Evolutionary conservation across 257 asterid species (phyloP).

Genomic region (Fraxinus excelsior): DNA sequence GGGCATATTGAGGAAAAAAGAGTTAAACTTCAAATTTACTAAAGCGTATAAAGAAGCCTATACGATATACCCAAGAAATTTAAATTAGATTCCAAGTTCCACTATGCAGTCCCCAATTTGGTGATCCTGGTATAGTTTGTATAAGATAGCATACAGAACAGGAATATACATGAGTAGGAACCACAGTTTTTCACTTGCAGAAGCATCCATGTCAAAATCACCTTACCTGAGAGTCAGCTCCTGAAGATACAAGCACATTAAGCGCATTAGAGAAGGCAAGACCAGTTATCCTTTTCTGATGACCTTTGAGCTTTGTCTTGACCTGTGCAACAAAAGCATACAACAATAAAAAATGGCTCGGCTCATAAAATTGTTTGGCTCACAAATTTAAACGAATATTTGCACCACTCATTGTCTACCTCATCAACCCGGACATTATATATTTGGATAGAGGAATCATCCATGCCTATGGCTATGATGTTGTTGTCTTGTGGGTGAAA

Average conservation of each 20-base stretch:
- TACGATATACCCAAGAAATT: neutral
- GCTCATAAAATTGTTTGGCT: neutral
- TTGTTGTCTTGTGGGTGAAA: neutral
- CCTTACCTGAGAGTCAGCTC: neutral
- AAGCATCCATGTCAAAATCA: neutral
- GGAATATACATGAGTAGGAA: neutral
- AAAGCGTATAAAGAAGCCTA: neutral
- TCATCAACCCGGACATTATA: neutral
- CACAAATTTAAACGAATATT: no score
- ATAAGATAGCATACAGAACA: neutral
- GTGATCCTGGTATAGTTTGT: neutral
- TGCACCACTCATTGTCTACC: neutral
- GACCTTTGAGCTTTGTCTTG: neutral
- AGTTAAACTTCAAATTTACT: neutral
- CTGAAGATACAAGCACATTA: conserved; percentile 1
- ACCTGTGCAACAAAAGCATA: neutral
- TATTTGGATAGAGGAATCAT: neutral
- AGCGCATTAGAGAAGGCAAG: neutral
- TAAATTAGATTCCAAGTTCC: neutral
- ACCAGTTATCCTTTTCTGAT: neutral
- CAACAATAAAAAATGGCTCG: neutral
- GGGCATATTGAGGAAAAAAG: neutral
- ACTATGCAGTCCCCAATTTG: neutral
- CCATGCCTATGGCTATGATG: conserved; percentile 2
- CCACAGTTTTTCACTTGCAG: neutral